phyloP scores from a whole-genome alignment of 805 yeast genomes.

The Yamadazyma tumulicola region DNA sequence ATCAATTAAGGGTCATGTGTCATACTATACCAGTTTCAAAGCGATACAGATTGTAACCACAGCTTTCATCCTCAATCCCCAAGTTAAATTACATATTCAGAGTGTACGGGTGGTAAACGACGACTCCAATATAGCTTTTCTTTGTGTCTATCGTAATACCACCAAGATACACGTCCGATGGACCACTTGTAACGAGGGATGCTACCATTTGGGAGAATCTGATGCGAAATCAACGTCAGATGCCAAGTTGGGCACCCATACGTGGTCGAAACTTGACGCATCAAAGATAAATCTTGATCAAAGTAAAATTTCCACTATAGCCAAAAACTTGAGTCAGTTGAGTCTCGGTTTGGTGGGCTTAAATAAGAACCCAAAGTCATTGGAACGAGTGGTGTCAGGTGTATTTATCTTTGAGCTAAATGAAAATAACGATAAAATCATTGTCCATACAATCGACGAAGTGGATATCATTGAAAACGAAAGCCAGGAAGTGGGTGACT shows the following conservation, averaged over 20 bases:
- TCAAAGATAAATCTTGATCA: constrained; percentile 6
- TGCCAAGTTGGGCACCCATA: constrained; percentile 38
- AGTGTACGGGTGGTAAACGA: constrained; percentile 25
- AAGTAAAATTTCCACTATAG: constrained; percentile 17
- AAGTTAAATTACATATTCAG: constrained; percentile 51
- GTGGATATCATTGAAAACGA: constrained; percentile 54
- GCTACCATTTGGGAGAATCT: constrained; percentile 38
- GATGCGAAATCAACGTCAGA: constrained; percentile 25
- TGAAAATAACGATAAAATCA: constrained; percentile 48
- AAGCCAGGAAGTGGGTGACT: constrained; percentile 22
- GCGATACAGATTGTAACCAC: constrained; percentile 53
- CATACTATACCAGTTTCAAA: constrained; percentile 56
- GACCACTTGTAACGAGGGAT: constrained; percentile 53
- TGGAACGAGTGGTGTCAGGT: constrained; percentile 49
- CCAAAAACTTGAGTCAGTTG: constrained; percentile 24
- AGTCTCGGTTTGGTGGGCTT: constrained; percentile 33
- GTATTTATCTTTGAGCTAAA: constrained; percentile 64
- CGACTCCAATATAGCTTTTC: constrained; percentile 19
- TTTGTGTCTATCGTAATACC: constrained; percentile 35
- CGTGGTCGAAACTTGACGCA: constrained; percentile 37
- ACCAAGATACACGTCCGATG: constrained; percentile 54
- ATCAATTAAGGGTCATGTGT: constrained; percentile 48
- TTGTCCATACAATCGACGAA: constrained; percentile 66
- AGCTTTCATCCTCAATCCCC: constrained; percentile 52
- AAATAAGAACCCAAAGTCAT: constrained; percentile 13